These are phyloP conservation scores for Candida maris DNA, from an alignment of 805 yeast species.

Conservation along the genomic window DNA sequence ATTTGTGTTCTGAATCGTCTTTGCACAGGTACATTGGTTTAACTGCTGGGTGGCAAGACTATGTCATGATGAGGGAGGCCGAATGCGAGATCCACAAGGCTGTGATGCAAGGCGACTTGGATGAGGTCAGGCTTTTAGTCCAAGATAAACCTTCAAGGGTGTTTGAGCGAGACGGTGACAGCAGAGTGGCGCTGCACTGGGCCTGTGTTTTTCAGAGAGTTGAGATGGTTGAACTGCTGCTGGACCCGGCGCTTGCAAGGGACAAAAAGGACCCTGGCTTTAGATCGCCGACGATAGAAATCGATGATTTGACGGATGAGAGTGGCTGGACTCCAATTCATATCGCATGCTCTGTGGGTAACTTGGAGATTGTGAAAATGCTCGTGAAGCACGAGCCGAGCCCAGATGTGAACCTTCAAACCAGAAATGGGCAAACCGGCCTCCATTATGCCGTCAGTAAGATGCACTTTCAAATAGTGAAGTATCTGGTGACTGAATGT, in stretches of 20 bases:
- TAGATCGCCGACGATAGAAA: slow-evolving; percentile 40
- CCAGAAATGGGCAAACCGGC: slow-evolving; percentile 66
- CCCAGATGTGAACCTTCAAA: slow-evolving; percentile 59
- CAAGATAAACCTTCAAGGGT: slow-evolving; percentile 47
- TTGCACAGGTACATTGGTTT: no score
- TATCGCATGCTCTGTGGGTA: slow-evolving; percentile 75
- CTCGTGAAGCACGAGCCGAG: slow-evolving; percentile 49
- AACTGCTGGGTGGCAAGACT: no score
- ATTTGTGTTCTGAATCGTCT: no score
- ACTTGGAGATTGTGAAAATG: slow-evolving; percentile 45
- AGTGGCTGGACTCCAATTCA: slow-evolving; percentile 90
- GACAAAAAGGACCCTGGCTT: slow-evolving; percentile 4
- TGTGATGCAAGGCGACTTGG: slow-evolving; percentile 55
- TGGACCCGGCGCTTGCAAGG: slow-evolving; percentile 32
- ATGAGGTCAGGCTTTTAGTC: slow-evolving; percentile 49
- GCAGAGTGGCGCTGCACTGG: slow-evolving; percentile 84
- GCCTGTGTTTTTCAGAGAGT: slow-evolving; percentile 64
- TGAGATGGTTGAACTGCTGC: slow-evolving; percentile 47
- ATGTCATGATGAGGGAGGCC: not conserved
- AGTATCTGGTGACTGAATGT: slow-evolving; percentile 47
- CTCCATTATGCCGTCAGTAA: slow-evolving; percentile 77
- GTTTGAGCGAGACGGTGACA: slow-evolving; percentile 59
- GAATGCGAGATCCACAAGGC: slow-evolving; percentile 53
- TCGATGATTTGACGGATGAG: slow-evolving; percentile 67
- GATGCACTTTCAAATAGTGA: slow-evolving; percentile 51